Conservation (phyloP, 106 monocot species). For the Acanthochlamys bracteata region DNA sequence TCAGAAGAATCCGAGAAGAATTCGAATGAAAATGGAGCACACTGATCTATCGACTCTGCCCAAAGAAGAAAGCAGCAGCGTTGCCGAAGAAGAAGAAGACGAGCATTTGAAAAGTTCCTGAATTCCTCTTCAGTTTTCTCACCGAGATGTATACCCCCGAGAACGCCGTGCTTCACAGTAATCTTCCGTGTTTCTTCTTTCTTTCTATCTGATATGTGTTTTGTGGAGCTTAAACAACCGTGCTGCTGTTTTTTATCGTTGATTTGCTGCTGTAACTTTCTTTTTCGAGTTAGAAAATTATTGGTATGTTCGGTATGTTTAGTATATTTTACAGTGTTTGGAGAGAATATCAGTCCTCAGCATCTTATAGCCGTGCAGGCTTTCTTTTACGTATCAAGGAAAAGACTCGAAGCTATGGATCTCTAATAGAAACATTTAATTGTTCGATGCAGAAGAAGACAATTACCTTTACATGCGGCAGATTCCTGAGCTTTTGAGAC, state of each 20-base stretch:
- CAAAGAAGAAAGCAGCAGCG: not conserved
- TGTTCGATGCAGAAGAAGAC: not conserved
- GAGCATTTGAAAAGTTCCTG: not conserved
- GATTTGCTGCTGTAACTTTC: no score
- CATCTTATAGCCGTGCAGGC: conserved; percentile 25
- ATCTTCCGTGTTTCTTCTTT: not conserved
- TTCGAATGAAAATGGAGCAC: not conserved
- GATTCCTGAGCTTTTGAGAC: no score
- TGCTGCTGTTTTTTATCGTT: not conserved
- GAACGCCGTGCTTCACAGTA: conserved; percentile 15
- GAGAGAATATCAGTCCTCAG: not conserved
- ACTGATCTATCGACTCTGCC: not conserved
- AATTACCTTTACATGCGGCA: not conserved
- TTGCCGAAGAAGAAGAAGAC: not conserved
- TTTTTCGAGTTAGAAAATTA: no score
- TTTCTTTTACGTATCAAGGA: conserved; percentile 97
- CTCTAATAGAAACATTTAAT: no score
- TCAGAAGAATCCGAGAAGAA: no score
- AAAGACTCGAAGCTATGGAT: conserved; percentile 83
- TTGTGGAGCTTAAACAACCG: not conserved
- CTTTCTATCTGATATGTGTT: not conserved
- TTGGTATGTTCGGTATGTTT: no score
- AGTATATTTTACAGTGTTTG: no score
- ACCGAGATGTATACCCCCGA: conserved; percentile 1
- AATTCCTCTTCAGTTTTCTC: conserved; percentile 11